These are phyloP conservation scores for Coprinopsis marcescibilis DNA, from an alignment of 768 basidiomycete species.

Conservation along the genomic window DNA sequence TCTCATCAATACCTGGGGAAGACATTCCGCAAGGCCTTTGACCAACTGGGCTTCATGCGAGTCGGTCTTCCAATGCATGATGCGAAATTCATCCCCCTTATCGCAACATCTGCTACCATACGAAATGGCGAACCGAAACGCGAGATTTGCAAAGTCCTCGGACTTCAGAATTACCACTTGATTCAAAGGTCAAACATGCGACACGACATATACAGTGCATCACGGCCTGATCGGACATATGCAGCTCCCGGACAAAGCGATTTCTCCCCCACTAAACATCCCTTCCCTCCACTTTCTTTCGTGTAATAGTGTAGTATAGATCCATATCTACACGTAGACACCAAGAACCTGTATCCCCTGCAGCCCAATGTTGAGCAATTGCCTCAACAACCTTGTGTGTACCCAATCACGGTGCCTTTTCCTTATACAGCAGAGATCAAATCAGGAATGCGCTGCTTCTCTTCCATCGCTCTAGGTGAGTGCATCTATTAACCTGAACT, in stretches of 20 bases:
- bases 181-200: slow-evolving; percentile 21
- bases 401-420: too few relatives aligned
- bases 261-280: neutral
- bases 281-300: neutral
- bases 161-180: slow-evolving; percentile 16
- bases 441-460: too few relatives aligned
- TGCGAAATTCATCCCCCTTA: slow-evolving; percentile 10
- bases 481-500: too few relatives aligned
- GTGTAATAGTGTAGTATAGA: neutral
- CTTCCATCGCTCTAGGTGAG: too few relatives aligned
- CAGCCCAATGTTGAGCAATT: too few relatives aligned
- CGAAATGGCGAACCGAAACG: slow-evolving; percentile 11
- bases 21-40: slow-evolving; percentile 18
- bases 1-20: slow-evolving; percentile 20
- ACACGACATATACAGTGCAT: slow-evolving; percentile 14
- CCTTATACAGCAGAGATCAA: too few relatives aligned
- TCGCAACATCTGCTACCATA: slow-evolving; percentile 19
- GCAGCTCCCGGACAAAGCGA: neutral
- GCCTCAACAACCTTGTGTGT: too few relatives aligned
- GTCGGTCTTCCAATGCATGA: slow-evolving; percentile 10
- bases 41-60: slow-evolving; percentile 18
- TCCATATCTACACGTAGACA: neutral
- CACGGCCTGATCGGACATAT: neutral
- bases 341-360: too few relatives aligned
- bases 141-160: slow-evolving; percentile 17